Conservation (phyloP, 208 protist genomes). For the Kentomonas sorsogonicus region DNA sequence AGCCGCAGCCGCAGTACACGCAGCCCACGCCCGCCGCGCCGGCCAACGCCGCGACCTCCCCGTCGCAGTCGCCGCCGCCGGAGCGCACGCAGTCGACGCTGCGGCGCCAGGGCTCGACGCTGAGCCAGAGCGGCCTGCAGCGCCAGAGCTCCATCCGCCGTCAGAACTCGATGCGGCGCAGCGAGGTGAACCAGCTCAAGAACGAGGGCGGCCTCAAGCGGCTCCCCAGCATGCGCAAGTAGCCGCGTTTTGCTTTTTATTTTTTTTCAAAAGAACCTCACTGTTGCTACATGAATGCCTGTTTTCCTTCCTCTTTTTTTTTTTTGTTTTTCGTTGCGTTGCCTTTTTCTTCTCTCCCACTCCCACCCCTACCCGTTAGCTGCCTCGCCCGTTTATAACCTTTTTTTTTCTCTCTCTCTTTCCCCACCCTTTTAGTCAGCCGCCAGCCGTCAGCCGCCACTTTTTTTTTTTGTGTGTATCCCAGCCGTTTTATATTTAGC, state of each 20-base stretch:
- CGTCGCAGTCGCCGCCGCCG: background rate
- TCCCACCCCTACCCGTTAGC: too few relatives aligned
- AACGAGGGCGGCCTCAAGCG: conserved; percentile 35
- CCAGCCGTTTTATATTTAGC: too few relatives aligned
- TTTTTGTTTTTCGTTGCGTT: conserved; percentile 7
- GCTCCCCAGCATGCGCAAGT: conserved; percentile 35
- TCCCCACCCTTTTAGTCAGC: background rate
- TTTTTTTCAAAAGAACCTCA: background rate
- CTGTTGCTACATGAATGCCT: conserved; percentile 5
- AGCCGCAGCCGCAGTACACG: conserved; percentile 4
- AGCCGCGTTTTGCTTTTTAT: background rate
- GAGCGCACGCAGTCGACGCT: conserved; percentile 10
- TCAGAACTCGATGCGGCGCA: conserved; percentile 43
- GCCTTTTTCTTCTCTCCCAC: conserved; percentile 4
- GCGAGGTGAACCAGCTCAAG: conserved; percentile 36
- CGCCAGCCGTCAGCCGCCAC: too few relatives aligned
- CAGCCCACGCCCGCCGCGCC: background rate
- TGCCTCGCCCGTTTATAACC: too few relatives aligned
- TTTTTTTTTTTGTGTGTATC: too few relatives aligned
- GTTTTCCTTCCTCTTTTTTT: background rate
- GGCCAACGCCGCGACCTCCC: background rate
- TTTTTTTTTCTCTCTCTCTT: conserved; percentile 10
- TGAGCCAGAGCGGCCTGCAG: conserved; percentile 17
- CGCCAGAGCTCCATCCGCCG: conserved; percentile 40
- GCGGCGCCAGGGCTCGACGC: conserved; percentile 19